Conservation (phyloP, 768 basidiomycete species). For the Suillus clintonianus region DNA sequence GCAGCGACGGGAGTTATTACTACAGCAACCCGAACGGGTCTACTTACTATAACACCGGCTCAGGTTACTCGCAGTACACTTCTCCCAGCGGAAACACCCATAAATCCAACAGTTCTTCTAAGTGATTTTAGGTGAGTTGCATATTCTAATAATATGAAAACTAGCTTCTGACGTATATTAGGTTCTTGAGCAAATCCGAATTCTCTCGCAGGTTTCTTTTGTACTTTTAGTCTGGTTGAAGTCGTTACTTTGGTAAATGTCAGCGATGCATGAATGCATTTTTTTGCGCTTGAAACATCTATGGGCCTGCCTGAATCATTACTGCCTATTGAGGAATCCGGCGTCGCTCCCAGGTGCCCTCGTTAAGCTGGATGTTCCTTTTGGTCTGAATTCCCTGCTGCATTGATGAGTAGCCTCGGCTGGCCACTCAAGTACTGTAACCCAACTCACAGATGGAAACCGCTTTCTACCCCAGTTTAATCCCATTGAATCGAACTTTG, state of each 20-base stretch:
- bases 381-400: too few relatives aligned
- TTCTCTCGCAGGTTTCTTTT: neutral
- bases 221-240: neutral
- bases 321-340: neutral
- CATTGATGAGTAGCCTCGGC: too few relatives aligned
- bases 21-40: constrained; percentile 63
- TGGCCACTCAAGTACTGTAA: too few relatives aligned
- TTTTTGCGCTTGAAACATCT: neutral
- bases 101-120: constrained; percentile 30
- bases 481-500: neutral
- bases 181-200: neutral
- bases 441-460: too few relatives aligned
- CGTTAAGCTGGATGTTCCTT: too few relatives aligned
- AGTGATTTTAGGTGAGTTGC: constrained; percentile 11
- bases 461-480: neutral
- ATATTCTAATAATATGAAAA: neutral
- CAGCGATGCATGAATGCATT: neutral
- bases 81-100: constrained; percentile 38
- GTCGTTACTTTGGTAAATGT: neutral
- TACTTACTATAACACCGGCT: constrained; percentile 57
- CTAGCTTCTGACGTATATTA: neutral
- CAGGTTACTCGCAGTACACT: constrained; percentile 52
- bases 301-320: neutral
- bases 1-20: constrained; percentile 60
- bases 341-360: neutral